Evolutionary conservation across 2,329 filamentous ascomycete species (phyloP), one percentile per base, ranked within the genome.

Genomic region (Fusarium lateritium): DNA sequence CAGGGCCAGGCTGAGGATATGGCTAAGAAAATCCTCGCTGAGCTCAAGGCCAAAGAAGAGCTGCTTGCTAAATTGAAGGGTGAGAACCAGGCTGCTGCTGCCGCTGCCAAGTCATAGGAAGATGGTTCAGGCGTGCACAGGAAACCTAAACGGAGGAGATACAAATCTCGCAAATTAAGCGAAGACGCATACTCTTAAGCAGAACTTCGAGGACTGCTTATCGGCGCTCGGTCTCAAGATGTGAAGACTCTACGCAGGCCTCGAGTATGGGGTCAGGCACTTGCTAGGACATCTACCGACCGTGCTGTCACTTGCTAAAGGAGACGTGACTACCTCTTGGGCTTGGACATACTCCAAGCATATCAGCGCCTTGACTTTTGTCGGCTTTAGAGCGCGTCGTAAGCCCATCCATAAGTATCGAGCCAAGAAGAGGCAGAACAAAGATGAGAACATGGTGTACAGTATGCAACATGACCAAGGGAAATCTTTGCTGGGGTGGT

Each of bases 11-110:
- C 93, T 42, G 83, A 87, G 57, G 84, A 87, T 57, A 88, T 91
- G 77, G 83, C 84, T 50, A 84, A 83, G 76, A 85, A 83, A 74
- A 85, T 90, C 67, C 86, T 87, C 70, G 85, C 83, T 67, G 84
- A 88, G 79, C 84, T 91, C 60, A 89, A 88, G 78, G 83, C 85
- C 54, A 91, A 92, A 80, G 91, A 91, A 78, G 84, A 86, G 55
- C 82, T 85, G 69, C 80, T 92, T 55, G 80, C 86, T 28, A 84
- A 84, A 58, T 83, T 92, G 47, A 92, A 91, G 82, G 85, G 84
- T 39, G 86, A 84, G 69, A 83, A 89, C 58, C 81, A 43, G 85
- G 86, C 86, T n/a, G 79, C 77, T 19, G 77, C 76, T 8, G 76
- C 76, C 11, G 74, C 71, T 4, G 69, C 73, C 26, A 76, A 76